Base-by-base conservation (phyloP, 371 early-diverging fungal genomes). In the Mucor plumbeus region DNA sequence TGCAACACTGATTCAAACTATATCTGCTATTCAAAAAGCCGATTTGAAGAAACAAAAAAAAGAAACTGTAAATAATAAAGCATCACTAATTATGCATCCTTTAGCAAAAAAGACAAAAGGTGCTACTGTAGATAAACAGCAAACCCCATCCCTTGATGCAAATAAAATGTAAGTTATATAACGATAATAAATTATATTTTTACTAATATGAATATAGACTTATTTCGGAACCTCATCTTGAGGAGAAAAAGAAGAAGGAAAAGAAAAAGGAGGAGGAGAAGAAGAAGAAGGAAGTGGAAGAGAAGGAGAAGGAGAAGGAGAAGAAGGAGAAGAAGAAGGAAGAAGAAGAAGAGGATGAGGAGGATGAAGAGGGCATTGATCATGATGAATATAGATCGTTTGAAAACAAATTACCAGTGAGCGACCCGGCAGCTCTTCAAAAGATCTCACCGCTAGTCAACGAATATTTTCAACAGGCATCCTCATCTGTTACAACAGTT, bases 371-470 rank as follows among this genome's bases (percentile, higher is more conserved):
- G 6, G 36, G 36, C 26, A 17, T 35, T 8, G 36, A 33, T 11
- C 0, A 26, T 1, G 53, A 53, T 31, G 53, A 53, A 13, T 53
- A 31, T 5, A 26, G 14, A 31, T 53, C 53, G 11, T 17, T 56
- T 2, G 41, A 60, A 58, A 66, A 65, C 5, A 38, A 26, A 33
- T 48, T 80, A 38, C 78, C 81, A 13, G 69, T 70, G 6, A 64
- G 68, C 7, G 81, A 81, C 54, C 81, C 81, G 6, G 59, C 59
- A 10, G 61, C 72, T 10, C 47, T 78, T 1, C 58, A 65, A 33
- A 73, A 75, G 47, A 60, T 68, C 31, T 71, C 73, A 14, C 61
- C 53, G 0, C 73, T 72, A 43, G 71, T 78, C 48, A 70, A 68
- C 7, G 41, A 56, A 11, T 71, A 73, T 19, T 19, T 77, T 17